These are phyloP conservation scores for Vitis rupestris DNA, from an alignment of 164 flowering plant genomes.

Conservation along the genomic window DNA sequence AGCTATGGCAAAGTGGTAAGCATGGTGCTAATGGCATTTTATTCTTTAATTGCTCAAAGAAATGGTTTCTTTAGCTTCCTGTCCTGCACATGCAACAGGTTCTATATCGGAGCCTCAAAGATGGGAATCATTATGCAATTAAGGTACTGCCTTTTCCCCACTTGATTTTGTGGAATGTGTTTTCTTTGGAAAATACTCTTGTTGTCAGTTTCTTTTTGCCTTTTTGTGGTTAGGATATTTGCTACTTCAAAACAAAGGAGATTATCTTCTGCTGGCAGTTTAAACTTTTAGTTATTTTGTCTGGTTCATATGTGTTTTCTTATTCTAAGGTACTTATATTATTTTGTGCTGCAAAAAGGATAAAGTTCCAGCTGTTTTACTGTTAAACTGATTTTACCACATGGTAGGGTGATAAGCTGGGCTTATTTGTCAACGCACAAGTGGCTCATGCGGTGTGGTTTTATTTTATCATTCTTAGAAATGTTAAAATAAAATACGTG, in stretches of 20 bases:
- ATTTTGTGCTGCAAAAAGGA: not conserved
- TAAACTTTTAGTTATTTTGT: not conserved
- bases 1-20: slow-evolving; percentile 99
- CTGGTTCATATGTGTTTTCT: not conserved
- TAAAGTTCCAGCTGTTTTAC: not conserved
- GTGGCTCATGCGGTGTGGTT: not conserved
- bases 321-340: not conserved
- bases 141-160: slow-evolving; percentile 47
- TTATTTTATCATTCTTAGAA: not conserved
- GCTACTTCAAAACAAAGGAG: not conserved
- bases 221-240: not conserved
- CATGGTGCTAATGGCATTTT: not conserved
- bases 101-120: slow-evolving; percentile 62
- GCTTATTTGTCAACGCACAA: not conserved
- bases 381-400: not conserved
- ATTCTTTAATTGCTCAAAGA: not conserved
- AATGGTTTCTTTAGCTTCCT: slow-evolving; percentile 1
- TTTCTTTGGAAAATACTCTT: not conserved
- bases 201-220: not conserved
- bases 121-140: slow-evolving; percentile 85
- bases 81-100: slow-evolving; percentile 48
- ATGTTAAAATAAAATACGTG: too few species aligned
- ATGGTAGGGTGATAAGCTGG: not conserved
- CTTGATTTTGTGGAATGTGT: not conserved
- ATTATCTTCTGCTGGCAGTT: not conserved